Base-by-base conservation (phyloP, 2,329 filamentous ascomycete species). In the Colletotrichum musae region DNA sequence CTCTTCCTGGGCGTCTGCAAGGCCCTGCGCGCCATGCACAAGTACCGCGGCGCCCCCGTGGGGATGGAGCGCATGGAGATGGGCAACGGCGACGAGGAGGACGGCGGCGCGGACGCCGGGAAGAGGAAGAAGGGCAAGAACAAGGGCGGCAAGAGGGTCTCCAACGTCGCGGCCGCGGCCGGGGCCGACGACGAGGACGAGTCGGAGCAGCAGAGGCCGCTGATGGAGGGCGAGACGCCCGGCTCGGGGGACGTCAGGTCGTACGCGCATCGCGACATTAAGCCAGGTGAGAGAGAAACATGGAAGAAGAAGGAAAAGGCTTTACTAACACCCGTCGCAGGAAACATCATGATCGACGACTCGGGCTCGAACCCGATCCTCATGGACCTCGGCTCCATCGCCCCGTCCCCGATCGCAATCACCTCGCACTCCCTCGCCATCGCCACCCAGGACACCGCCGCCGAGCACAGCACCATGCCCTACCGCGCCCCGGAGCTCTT, bases 301-400 rank as follows among this genome's bases (percentile, higher is more conserved):
- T n/a, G n/a, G n/a, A n/a, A n/a, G n/a, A n/a, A n/a, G n/a, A n/a
- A n/a, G n/a, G n/a, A n/a, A n/a, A n/a, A n/a, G n/a, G n/a, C n/a
- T n/a, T n/a, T n/a, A n/a, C n/a, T n/a, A n/a, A n/a, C n/a, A 70
- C 50, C 54, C 6, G 45, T 3, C 3, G 45, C 68, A 90, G 89
- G 94, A 68, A 99, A 99, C 82, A 97, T 99, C 78, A 99, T 99
- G 96, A 97, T 99, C 74, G 92, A 93, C 73, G 95, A 98, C 79
- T 91, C 94, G 75, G 96, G 96, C 74, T 88, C 91, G 69, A 91
- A 91, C 36, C 95, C 96, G 3, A 96, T 99, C 75, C 88, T 99
- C 43, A 99, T 99, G 96, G 96, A 99, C 79, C 90, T 99, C 26
- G 96, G 96, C 72, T 98, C 94, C 66, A 86, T 99, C 65, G 92